Evolutionary conservation across 2,329 filamentous ascomycete genomes (phyloP), one percentile per base, ranked within the genome.

Genomic region (Emergomyces africanus): DNA sequence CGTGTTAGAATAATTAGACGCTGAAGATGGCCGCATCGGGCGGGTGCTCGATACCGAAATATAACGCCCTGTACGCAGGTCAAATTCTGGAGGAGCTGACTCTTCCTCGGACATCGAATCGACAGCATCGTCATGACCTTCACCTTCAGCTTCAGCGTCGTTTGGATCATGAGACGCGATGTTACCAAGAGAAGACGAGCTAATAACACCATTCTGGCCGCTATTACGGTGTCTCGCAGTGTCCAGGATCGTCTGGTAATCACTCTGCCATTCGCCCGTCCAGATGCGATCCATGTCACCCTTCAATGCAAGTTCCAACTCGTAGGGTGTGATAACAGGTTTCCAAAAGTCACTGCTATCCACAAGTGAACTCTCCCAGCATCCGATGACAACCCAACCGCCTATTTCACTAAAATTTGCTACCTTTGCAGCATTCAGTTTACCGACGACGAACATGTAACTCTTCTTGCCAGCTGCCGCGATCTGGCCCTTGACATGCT

Each of bases 341-440:
- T 84, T 83, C 81, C 86, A 97, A 69, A 96, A 95, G 6, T 88
- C 88, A 60, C 88, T 87, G 63, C 90, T 90, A 66, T 96, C 92
- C 4, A 99, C 83, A 56, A 97, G 76, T 61, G 88, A 90, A 71
- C 91, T 96, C 75, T 99, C 94, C 94, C 94, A 99, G 74, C 94
- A 99, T 2, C 94, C 92, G 10, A 99, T 89, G 0, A 97, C 90
- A 0, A 97, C 90, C 94, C 94, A 99, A 18, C 90, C 92, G 49
- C 90, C 92, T 5, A 99, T 83, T 72, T 99, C 94, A 60, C 87
- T 84, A 74, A 99, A 99, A 73, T 99, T 99, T 54, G 94, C 94
- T 25, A 99, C 80, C 72, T 99, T 99, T 42, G 91, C 92, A 0
- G 91, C 86, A 69, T 97, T 99, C 30, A 99, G 79, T 72, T 97